phyloP scores from a whole-genome alignment of 2,329 filamentous ascomycete genomes.

The Beauveria scarabaeidicola region DNA sequence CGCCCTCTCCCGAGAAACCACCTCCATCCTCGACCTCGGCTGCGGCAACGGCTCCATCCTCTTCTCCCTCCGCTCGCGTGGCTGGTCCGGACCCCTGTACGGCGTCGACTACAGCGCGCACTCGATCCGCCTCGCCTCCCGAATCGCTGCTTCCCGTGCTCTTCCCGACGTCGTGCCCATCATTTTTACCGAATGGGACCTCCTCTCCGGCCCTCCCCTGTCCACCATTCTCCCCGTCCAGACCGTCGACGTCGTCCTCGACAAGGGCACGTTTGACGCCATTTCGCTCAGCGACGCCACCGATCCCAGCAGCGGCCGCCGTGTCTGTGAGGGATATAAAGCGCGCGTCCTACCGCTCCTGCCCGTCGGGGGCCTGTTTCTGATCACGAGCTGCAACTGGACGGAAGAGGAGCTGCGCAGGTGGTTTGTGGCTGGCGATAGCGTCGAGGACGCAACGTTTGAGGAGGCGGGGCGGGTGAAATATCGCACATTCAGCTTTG shows the following conservation, averaged over 20 bases:
- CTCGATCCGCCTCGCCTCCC: conserved; percentile 65
- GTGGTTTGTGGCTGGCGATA: conserved; percentile 57
- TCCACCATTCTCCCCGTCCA: conserved; percentile 32
- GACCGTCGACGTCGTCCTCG: conserved; percentile 75
- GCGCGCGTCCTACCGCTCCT: conserved; percentile 60
- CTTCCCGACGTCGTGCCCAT: conserved; percentile 20
- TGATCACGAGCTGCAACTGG: conserved; percentile 98
- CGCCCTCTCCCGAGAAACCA: conserved; percentile 21
- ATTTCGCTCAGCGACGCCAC: conserved; percentile 63
- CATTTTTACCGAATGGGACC: conserved; percentile 52
- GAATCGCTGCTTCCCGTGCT: conserved; percentile 40
- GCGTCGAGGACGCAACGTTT: conserved; percentile 36
- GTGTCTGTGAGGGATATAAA: conserved; percentile 68
- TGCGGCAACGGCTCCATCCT: conserved; percentile 91
- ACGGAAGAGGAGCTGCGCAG: conserved; percentile 74
- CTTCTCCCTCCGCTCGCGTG: conserved; percentile 61
- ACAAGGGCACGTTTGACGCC: conserved; percentile 97
- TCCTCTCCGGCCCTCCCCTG: conserved; percentile 39
- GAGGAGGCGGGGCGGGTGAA: conserved; percentile 59
- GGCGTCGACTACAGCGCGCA: conserved; percentile 80
- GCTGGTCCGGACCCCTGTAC: conserved; percentile 61
- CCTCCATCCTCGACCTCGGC: conserved; percentile 73
- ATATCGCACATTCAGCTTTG: conserved; percentile 85
- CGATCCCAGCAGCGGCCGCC: conserved; percentile 39
- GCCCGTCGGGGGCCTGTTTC: conserved; percentile 59